phyloP scores from a whole-genome alignment of 345 rosid species.

The Erysimum cheiranthoides region DNA sequence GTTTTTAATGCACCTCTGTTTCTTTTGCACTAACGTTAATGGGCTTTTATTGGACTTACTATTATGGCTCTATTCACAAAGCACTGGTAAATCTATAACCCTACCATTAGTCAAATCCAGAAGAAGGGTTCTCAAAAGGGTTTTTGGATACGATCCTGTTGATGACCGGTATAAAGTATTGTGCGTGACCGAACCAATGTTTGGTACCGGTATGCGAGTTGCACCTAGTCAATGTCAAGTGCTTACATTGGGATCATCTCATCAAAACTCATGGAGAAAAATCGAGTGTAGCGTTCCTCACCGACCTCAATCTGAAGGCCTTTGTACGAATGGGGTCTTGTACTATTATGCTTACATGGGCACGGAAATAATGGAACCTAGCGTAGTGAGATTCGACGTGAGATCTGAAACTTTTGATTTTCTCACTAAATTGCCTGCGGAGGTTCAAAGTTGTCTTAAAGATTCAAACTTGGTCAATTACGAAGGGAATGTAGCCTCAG shows the following conservation, averaged over 20 bases:
- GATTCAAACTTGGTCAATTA: neutral
- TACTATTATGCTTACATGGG: constrained; percentile 11
- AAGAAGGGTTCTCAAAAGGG: neutral
- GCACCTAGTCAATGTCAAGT: neutral
- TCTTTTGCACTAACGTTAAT: neutral
- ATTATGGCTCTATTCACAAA: no score
- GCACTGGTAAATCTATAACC: constrained; percentile 10
- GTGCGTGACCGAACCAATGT: neutral
- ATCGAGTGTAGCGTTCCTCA: neutral
- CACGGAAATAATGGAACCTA: no score
- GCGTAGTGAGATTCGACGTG: constrained; percentile 14
- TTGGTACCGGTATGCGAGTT: neutral
- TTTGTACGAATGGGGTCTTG: constrained; percentile 12
- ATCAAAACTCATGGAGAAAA: neutral
- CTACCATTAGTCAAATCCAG: neutral
- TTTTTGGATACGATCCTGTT: constrained; percentile 19
- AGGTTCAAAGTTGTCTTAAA: neutral
- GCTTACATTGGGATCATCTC: constrained; percentile 1
- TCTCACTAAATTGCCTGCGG: neutral
- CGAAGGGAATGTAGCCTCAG: neutral
- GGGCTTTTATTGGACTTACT: neutral
- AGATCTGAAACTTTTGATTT: constrained; percentile 13
- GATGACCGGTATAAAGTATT: constrained; percentile 20
- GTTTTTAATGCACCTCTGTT: neutral
- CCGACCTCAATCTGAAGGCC: neutral